phyloP scores from a whole-genome alignment of 306 rosid species.

The Adenanthera pavonina region DNA sequence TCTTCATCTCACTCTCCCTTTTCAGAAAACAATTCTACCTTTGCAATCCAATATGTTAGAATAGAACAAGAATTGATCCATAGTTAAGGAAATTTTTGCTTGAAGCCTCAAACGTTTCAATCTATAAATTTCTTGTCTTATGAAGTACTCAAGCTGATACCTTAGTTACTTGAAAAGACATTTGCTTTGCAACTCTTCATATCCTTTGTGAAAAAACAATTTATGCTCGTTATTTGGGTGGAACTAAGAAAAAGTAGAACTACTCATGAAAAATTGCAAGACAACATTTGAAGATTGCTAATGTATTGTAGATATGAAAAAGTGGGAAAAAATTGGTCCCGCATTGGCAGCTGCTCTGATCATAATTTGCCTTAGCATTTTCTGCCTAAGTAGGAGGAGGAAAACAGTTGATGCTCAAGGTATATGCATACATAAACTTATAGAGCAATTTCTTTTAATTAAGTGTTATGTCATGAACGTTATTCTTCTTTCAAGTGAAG shows the following conservation, averaged over 20 bases:
- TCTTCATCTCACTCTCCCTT: not conserved
- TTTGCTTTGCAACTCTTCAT: not conserved
- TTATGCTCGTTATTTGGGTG: not conserved
- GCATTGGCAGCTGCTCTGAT: not conserved
- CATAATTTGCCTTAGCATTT: constrained; percentile 2
- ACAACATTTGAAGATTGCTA: not conserved
- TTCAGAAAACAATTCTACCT: not conserved
- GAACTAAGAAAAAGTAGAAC: not conserved
- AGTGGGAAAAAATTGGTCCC: constrained; percentile 17
- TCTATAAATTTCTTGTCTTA: not conserved
- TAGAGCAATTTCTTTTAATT: not conserved
- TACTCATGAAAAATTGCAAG: not conserved
- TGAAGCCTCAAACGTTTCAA: not conserved
- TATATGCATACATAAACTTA: constrained; percentile 1
- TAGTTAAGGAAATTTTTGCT: not conserved
- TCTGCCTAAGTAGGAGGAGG: not conserved
- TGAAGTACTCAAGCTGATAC: not conserved
- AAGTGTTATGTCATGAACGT: not conserved
- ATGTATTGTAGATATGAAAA: constrained; percentile 6
- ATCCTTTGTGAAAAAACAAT: not conserved
- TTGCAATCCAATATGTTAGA: not conserved
- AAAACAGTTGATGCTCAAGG: constrained; percentile 30
- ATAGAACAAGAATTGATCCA: not conserved
- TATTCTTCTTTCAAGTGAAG: not conserved
- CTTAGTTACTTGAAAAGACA: not conserved